These are phyloP conservation scores for Phyllosticta capitalensis DNA, from an alignment of 2,329 filamentous ascomycete species.

Conservation along the genomic window DNA sequence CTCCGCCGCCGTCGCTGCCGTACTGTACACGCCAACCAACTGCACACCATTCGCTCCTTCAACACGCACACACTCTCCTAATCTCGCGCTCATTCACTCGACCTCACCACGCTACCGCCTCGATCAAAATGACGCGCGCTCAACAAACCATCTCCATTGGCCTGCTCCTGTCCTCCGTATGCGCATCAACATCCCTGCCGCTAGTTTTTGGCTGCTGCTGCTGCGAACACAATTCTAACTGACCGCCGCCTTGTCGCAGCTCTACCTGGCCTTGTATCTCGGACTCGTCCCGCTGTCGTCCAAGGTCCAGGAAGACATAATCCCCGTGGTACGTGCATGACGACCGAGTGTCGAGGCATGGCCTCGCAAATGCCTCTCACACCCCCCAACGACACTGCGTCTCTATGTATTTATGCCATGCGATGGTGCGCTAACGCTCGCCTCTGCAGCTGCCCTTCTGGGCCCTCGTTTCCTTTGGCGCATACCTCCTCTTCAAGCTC, in stretches of 20 bases:
- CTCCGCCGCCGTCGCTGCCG: not conserved
- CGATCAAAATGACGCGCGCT: conserved; percentile 70
- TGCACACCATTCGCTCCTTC: conserved; percentile 3
- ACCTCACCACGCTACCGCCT: not conserved
- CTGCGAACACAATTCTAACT: conserved; percentile 11
- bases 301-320: conserved; percentile 70
- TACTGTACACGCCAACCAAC: not conserved
- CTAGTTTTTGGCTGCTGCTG: not conserved
- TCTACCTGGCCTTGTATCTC: conserved; percentile 81
- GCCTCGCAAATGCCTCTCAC: not conserved
- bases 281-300: conserved; percentile 71
- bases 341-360: not conserved
- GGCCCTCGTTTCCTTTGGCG: conserved; percentile 81
- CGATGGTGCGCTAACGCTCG: conserved; percentile 2
- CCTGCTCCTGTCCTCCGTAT: conserved; percentile 79
- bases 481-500: conserved; percentile 83
- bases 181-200: conserved; percentile 20
- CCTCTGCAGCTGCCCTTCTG: conserved; percentile 76
- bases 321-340: conserved; percentile 73
- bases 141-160: conserved; percentile 84
- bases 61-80: not conserved
- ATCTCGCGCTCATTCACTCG: not conserved
- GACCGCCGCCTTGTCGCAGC: conserved; percentile 39
- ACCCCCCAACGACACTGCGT: not conserved
- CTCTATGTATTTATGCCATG: not conserved